Conservation (phyloP, 2,329 filamentous ascomycete genomes). For the Verticillium nubilum region DNA sequence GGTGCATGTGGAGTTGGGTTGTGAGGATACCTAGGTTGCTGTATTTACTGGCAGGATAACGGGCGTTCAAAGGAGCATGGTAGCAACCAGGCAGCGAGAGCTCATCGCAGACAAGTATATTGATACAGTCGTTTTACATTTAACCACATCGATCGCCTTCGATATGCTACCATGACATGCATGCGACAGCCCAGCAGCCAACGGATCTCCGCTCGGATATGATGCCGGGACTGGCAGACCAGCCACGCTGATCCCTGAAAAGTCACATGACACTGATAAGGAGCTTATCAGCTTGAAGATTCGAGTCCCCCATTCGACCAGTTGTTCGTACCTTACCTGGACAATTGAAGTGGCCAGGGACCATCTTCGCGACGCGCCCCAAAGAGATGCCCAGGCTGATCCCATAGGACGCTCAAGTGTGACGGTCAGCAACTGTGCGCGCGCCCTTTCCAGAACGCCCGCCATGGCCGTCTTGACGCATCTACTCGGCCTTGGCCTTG, state of each 20-base stretch:
- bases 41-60: background rate
- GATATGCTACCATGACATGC: too few relatives aligned
- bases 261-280: background rate
- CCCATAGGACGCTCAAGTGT: background rate
- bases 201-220: background rate
- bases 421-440: background rate
- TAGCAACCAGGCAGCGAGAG: background rate
- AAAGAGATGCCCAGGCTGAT: background rate
- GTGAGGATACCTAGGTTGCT: background rate
- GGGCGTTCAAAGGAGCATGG: background rate
- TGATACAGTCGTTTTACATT: too few relatives aligned
- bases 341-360: background rate
- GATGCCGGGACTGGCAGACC: background rate
- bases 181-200: too few relatives aligned
- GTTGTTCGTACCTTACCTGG: background rate
- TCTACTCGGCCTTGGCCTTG: conserved; percentile 1
- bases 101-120: background rate
- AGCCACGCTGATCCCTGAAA: background rate
- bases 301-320: background rate
- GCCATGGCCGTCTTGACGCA: background rate
- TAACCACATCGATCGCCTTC: too few relatives aligned
- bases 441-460: background rate
- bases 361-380: background rate
- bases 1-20: background rate
- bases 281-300: background rate